phyloP scores from a whole-genome alignment of 306 rosid species.

The Rosa persica region DNA sequence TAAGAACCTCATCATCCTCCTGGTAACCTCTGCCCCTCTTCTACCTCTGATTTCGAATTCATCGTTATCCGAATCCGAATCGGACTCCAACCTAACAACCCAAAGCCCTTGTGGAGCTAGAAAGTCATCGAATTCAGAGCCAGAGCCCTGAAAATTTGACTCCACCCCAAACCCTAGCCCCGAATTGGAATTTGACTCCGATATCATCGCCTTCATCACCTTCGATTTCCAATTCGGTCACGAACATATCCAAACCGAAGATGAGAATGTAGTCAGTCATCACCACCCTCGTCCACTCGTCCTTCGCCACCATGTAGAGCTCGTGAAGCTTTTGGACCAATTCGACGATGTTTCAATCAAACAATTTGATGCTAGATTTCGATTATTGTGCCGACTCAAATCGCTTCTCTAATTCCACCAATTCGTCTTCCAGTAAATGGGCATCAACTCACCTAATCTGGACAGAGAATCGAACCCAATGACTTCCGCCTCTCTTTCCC shows the following conservation, averaged over 20 bases:
- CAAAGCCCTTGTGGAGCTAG: slow-evolving; percentile 46
- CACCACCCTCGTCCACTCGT: too few species aligned
- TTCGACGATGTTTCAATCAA: too few species aligned
- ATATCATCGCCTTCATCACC: slow-evolving; percentile 25
- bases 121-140: slow-evolving; percentile 26
- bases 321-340: too few species aligned
- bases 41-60: slow-evolving; percentile 27
- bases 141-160: slow-evolving; percentile 24
- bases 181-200: slow-evolving; percentile 17
- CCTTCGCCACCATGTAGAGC: too few species aligned
- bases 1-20: slow-evolving; percentile 2
- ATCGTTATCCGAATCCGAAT: slow-evolving; percentile 51
- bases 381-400: too few species aligned
- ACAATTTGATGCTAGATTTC: too few species aligned
- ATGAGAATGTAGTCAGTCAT: slow-evolving; percentile 2
- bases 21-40: too few species aligned
- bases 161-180: slow-evolving; percentile 41
- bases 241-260: slow-evolving; percentile 38
- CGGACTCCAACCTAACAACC: slow-evolving; percentile 55
- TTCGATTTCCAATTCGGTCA: slow-evolving; percentile 27
- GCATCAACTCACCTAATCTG: too few species aligned
- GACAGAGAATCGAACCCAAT: too few species aligned
- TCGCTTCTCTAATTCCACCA: too few species aligned
- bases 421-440: too few species aligned
- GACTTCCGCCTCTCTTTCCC: too few species aligned